Base-by-base conservation (phyloP, 441 rosid species). In the Croton setiger region DNA sequence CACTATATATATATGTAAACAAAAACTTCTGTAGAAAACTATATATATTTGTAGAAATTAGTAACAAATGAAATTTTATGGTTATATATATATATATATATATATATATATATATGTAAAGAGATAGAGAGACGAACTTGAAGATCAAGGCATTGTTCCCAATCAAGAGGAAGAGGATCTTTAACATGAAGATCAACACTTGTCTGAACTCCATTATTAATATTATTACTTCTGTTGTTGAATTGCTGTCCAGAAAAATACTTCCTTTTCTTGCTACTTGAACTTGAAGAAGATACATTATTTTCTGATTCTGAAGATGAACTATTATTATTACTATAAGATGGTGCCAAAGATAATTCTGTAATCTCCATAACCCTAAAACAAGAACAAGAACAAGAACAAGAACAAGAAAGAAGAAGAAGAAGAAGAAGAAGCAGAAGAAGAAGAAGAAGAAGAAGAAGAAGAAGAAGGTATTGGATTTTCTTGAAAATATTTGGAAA, bases 71-170 rank as follows among this genome's bases (percentile, higher is more conserved):
- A 27, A 27, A 27, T 27, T 27, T 27, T 27, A 27, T 27, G 31
- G 2, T 27, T 27, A 39, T 39, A 39, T 39, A 39, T 39, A 9
- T 9, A 39, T 6, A 39, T 4, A 39, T 6, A 39, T 39, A 39
- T 39, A 5, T 39, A 5, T 4, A 39, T 4, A 39, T 4, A 1
- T 7, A 5, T 4, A 39, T 60, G 8, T 4, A 39, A 39, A 64
- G 67, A 71, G 33, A 65, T 60, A 47, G 43, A 20, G 27, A 59
- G n/a, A 31, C 13, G 17, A 66, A 84, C 87, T 66, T 81, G 67
- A 72, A 82, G 85, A 71, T 84, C 84, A 56, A 84, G 85, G 75
- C 84, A 84, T 67, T 80, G 88, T 67, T 84, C 88, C 86, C 88
- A 84, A 31, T 80, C 85, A 18, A 72, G 45, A 5, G 88, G 88